Evolutionary conservation across 305 asterid species (phyloP), one percentile per base, ranked within the genome.

Genomic region (Rubia tinctorum): DNA sequence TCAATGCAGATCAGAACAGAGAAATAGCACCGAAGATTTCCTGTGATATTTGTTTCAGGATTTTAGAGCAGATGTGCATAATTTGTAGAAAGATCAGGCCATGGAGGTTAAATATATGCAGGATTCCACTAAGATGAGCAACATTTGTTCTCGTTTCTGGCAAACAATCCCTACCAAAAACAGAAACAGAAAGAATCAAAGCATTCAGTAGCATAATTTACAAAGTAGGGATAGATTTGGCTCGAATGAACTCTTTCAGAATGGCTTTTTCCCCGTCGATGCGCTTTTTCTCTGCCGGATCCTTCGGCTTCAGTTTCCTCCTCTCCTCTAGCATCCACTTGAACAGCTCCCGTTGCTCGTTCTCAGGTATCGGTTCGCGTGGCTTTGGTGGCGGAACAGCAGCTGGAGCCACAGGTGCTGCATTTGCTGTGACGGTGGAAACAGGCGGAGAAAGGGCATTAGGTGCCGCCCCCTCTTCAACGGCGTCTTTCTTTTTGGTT

Each of bases 271-370:
- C 98, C 83, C 88, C 98, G 23, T 93, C 97, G 30, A 86, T 87
- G 63, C 84, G 90, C 43, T 78, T 91, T 77, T 75, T 91, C 91
- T 94, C 98, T 74, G 84, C 92, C 0, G 85, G 78, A 25, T 90
- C 89, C 85, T 69, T 84, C 45, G 97, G 92, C 81, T 86, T 86
- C 76, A 80, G 74, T 79, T 85, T 91, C 78, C 99, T 89, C 89
- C 86, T 90, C 86, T 94, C 97, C 77, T 90, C 97, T 68, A 94
- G 80, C 55, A 94, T 78, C 99, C 97, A 94, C 81, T 86, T 89
- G 79, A 86, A 85, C 71, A 94, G 78, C 74, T 90, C 97, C 5
- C 87, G 88, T 73, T 89, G 97, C 80, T 86, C 91, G 68, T 82
- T 86, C 80, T 80, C 90, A 0, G 95, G 93, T 75, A 91, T 82